Percentiles rank a stretch among this genome's conserved stretches.
Conservation (phyloP, 768 basidiomycete species). For the Lepiota subincarnata region DNA sequence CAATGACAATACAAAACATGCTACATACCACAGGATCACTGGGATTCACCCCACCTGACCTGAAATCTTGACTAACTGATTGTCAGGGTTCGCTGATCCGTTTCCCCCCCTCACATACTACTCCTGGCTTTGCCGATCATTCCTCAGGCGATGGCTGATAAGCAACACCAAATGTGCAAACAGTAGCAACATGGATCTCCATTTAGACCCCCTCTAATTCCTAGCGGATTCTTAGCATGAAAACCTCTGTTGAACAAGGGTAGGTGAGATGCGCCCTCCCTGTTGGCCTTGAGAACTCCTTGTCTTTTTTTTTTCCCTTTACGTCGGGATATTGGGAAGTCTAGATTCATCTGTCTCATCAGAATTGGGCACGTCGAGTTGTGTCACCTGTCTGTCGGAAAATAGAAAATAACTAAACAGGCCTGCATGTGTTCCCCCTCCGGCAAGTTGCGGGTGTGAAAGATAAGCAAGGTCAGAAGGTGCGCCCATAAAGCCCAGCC, state of each 20-base stretch:
- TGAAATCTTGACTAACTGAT: conserved; percentile 1
- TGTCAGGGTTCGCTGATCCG: conserved; percentile 11
- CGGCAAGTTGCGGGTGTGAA: background rate
- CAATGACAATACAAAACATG: background rate
- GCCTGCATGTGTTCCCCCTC: background rate
- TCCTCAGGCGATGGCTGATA: background rate
- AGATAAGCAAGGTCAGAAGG: background rate
- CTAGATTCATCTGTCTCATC: conserved; percentile 1
- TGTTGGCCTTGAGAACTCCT: no score
- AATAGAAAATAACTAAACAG: background rate
- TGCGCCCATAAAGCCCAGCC: no score
- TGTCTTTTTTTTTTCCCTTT: background rate
- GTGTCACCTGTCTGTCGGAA: conserved; percentile 5
- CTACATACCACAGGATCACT: background rate
- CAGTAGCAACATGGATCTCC: background rate
- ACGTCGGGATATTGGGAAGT: background rate
- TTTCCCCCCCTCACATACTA: background rate
- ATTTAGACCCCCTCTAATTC: background rate
- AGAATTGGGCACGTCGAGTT: background rate
- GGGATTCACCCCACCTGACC: conserved; percentile 6
- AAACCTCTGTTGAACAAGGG: no score
- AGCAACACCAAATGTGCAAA: background rate
- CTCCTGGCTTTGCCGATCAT: conserved; percentile 2
- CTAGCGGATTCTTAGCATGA: no score
- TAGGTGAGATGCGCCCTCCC: no score